Evolutionary conservation across 2,329 filamentous ascomycete genomes (phyloP).

Genomic region (Lasiodiplodia citricola): DNA sequence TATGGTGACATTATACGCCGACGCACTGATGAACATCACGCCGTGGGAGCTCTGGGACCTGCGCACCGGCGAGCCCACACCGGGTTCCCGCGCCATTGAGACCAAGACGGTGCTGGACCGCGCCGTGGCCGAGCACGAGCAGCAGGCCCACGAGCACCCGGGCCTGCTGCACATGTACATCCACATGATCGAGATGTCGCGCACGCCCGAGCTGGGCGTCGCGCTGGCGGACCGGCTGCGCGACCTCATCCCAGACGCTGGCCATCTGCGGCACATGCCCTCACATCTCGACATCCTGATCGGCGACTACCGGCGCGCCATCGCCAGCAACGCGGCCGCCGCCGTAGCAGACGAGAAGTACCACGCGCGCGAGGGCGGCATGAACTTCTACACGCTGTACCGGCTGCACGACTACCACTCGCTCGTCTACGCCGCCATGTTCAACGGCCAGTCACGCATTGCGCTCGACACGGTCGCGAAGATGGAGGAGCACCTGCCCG

Average conservation of each 20-base stretch:
- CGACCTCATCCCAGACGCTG: constrained; percentile 69
- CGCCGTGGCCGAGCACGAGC: constrained; percentile 56
- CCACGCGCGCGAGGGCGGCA: constrained; percentile 61
- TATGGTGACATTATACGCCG: constrained; percentile 67
- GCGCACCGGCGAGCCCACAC: constrained; percentile 60
- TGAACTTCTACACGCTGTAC: constrained; percentile 80
- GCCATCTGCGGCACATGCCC: constrained; percentile 78
- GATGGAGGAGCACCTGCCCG: constrained; percentile 68
- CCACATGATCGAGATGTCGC: constrained; percentile 79
- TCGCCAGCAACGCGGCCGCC: constrained; percentile 70
- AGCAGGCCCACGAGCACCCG: constrained; percentile 61
- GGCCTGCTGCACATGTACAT: constrained; percentile 78
- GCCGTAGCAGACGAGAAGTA: constrained; percentile 72
- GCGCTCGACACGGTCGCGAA: constrained; percentile 65
- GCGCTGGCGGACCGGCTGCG: constrained; percentile 67
- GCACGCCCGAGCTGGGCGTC: constrained; percentile 66
- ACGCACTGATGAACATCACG: constrained; percentile 69
- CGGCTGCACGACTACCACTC: constrained; percentile 78
- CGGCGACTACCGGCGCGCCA: constrained; percentile 71
- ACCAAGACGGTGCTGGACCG: constrained; percentile 64
- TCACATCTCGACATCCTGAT: constrained; percentile 76
- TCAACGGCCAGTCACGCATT: constrained; percentile 67
- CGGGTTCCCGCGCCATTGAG: constrained; percentile 62
- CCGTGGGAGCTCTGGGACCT: constrained; percentile 71
- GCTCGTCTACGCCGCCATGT: constrained; percentile 78